Base-by-base conservation (phyloP, 2,329 filamentous ascomycete species). In the Nectriaceae sp. region DNA sequence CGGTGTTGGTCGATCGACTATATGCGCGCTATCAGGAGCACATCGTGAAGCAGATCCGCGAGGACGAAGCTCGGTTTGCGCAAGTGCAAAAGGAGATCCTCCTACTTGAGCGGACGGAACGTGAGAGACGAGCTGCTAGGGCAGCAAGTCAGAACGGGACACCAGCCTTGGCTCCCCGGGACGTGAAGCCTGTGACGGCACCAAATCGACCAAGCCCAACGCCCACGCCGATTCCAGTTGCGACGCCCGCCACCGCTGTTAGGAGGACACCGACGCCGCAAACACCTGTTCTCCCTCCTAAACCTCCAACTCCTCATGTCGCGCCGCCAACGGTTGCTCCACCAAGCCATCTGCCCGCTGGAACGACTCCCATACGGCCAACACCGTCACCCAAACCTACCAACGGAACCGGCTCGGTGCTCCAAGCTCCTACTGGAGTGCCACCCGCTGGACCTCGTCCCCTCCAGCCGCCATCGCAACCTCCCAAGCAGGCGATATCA, bases 1-100 rank as follows among this genome's bases (percentile, higher is more conserved):
- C 88, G 1, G 73, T 78, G 21, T 72, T 96, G 38, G 80, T 95
- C 40, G 77, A 86, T 48, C 83, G 86, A 55, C 76, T 96, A 2
- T 95, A 94, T 65, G 78, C 81, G 11, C 79, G 82, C 53, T 97
- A 95, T 66, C 80, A 85, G 54, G 82, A 87, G 39, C 75, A 85
- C 37, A 75, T 87, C 41, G 78, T 90, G n/a, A 74, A 75, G 47
- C 80, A 87, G 61, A 89, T 97, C 50, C 77, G 80, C 49, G 82
- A 88, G 46, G 87, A 94, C 53, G 92, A 97, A 72, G 78, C 76
- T 49, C 77, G 75, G 43, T 88, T 87, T 63, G 77, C 80, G 21
- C 71, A 72, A 16, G 70, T 93, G 37, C 80, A 84, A 66, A 76
- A 75, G 49, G 87, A 96, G 56, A 82, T 95, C 42, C 73, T 76